Evolutionary conservation across 371 early-diverging fungal species (phyloP), one percentile per base, ranked within the genome.

Genomic region (Globomyces sp.): DNA sequence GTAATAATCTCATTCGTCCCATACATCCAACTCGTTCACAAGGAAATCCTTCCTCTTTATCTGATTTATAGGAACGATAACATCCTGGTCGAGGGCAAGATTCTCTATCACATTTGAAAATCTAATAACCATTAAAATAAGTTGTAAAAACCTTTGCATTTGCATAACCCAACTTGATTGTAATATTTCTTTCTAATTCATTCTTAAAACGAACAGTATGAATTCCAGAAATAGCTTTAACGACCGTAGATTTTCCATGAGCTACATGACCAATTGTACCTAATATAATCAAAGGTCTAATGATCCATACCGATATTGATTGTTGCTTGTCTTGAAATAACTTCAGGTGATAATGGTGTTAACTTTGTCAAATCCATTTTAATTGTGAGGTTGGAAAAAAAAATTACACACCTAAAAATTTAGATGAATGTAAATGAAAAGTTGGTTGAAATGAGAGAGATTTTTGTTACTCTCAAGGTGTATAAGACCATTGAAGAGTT

Each of bases 191-290:
- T 86, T 99, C 99, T 70, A 99, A 85, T 77, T 99, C 99, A 77
- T 94, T 96, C 85, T 98, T 96, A 87, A 99, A 99, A 67, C 99
- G 90, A 60, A 99, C 97, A 51, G 99, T 99, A 82, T 95, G 94
- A 45, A 99, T 96, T 69, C 99, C 99, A 58, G 99, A 99, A 72
- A 99, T 98, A 59, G 99, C 98, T 78, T 94, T 98, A 65, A 99
- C 99, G 45, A 99, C 95, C 2, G 99, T 99, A 11, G 99, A 96
- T 89, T 99, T 99, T 75, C 99, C 99, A 88, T 99, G 99, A 59
- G 99, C 99, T 74, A 99, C 99, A 86, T 99, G 99, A 60, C 99
- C 99, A 79, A 99, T 99, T 58, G 99, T 99, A 74, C 96, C 97
- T 89, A 76, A 24, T 24, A 24, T 24, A 0, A 24, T 24, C 24